Evolutionary conservation across 2,329 filamentous ascomycete genomes (phyloP), one percentile per base, ranked within the genome.

Genomic region (Thielaviopsis populi): DNA sequence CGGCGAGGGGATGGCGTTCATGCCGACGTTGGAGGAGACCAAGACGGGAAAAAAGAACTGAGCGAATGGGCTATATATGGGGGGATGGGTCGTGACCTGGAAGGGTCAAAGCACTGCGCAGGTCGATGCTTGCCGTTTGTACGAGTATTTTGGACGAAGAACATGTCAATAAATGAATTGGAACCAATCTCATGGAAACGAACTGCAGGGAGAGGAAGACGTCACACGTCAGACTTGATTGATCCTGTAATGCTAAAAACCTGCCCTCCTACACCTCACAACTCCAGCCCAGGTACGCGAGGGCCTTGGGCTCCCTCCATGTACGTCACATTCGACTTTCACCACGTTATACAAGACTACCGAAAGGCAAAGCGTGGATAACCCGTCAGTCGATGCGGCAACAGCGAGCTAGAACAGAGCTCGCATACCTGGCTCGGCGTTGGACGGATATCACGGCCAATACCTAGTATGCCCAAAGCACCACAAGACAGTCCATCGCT

Each of bases 1-100:
- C 48, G 73, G 70, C 68, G 64, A 72, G 58, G 79, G 81, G 1
- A 82, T 83, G 79, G 79, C 75, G 0, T 83, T 83, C 66, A 83
- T 83, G 81, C 81, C 81, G 33, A 73, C 76, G 13, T 69, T 83
- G 69, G 69, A 72, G 50, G 61, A 60, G 54, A 60, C 50, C 24
- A 65, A 62, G 50, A 27, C 27, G 4, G 63, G 61, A 22, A 56
- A 48, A 33, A 65, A 50, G 42, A 61, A 43, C 56, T 63, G 33
- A 24, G 11, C 24, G 46, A 13, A 24, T 50, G 22, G 10, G n/a
- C n/a, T n/a, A n/a, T n/a, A n/a, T n/a, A n/a, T n/a, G n/a, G n/a
- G n/a, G n/a, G n/a, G 27, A 56, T 56, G 13, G 3, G 19, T 2
- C 3, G 30, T 10, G 13, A 27, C 6, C 4, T 24, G 15, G 46